Evolutionary conservation across 2,329 filamentous ascomycete species (phyloP), one percentile per base, ranked within the genome.

Genomic region (Neopestalotiopsis rosae): DNA sequence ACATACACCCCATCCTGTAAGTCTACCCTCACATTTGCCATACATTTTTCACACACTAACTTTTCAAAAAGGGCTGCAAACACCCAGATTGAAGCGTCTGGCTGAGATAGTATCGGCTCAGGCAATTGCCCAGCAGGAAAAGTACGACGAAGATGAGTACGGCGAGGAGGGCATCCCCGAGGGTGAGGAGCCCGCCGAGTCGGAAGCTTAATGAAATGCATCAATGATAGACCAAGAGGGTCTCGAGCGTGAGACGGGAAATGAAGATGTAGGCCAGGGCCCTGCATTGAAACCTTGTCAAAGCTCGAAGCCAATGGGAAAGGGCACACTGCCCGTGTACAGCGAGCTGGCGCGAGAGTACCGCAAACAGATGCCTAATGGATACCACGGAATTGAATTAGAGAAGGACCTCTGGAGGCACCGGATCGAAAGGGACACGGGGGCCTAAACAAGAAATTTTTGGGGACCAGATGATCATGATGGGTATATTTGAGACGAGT

Each of bases 21-120:
- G 93, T 87, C 30, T n/a, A 32, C 32, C 10, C 13, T 20, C 66
- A 42, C 5, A 2, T 28, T 5, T 64, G 9, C 32, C 6, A 13
- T 9, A 56, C n/a, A 32, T 32, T n/a, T 20, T 14, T 4, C 9
- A 7, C 17, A 61, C 40, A 32, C 72, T 72, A 70, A 71, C 68
- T 70, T 75, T 68, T 79, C 79, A 81, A 76, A 59, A 52, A 96
- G 93, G 94, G 95, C 90, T 98, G 64, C 95, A 98, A 93, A 98
- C 95, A 69, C 95, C 95, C 62, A 90, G 95, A 71, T 84, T 99
- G 71, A 98, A 98, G 87, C 92, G 96, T 70, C 87, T 99, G 67
- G 96, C 96, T n/a, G 96, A 99, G 83, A 98, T 99, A 73, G 96
- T 99, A 62, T 97, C 94, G 49, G 93, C 94, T 40, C 96, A 99